Percentiles rank a stretch among this genome's conserved stretches.
These are phyloP conservation scores for Neurospora discreta DNA, from an alignment of 495 filamentous ascomycete species.

Conservation along the genomic window DNA sequence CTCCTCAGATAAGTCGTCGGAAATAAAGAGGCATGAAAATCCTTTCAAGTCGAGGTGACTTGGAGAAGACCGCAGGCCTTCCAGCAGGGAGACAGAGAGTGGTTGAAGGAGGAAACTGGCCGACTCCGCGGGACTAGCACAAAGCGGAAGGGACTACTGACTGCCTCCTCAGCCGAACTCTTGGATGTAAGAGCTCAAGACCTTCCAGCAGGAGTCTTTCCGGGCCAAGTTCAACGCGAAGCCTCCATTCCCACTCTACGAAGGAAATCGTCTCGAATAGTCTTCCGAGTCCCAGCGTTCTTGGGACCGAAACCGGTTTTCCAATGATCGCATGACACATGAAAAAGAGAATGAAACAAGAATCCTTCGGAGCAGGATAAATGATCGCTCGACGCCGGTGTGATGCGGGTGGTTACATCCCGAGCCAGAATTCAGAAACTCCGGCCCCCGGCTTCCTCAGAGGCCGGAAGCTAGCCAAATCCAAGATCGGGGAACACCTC, in stretches of 20 bases:
- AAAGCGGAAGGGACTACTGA: conserved; percentile 1
- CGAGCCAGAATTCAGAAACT: background rate
- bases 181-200: background rate
- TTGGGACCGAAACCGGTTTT: background rate
- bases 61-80: background rate
- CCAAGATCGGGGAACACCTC: background rate
- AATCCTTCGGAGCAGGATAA: background rate
- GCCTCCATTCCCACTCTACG: conserved; percentile 1
- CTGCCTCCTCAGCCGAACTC: conserved; percentile 4
- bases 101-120: background rate
- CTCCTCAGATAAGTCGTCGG: background rate
- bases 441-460: background rate
- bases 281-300: background rate
- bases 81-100: background rate
- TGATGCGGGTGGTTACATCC: background rate
- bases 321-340: background rate
- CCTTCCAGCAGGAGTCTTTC: conserved; percentile 13
- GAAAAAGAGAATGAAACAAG: background rate
- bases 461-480: background rate
- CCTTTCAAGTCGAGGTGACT: background rate
- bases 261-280: background rate
- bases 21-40: background rate
- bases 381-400: background rate
- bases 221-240: conserved; percentile 1
- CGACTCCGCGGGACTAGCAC: conserved; percentile 2